phyloP scores from a whole-genome alignment of 441 rosid species.

The Aleurites moluccanus region DNA sequence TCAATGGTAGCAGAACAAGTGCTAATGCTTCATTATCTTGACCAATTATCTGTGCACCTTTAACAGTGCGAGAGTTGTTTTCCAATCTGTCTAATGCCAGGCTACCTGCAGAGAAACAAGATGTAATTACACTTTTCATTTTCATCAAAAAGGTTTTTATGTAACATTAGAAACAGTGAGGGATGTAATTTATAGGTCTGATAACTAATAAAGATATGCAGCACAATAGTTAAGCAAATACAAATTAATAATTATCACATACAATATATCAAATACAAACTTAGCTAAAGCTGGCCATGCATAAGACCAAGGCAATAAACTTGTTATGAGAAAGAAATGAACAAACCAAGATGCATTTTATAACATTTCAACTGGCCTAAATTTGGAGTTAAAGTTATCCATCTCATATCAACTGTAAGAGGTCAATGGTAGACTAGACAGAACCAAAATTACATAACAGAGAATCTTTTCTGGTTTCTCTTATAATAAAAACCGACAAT shows the following conservation, averaged over 20 bases:
- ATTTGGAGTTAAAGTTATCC: slow-evolving; percentile 1
- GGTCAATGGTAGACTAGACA: not conserved
- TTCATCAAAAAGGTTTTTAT: not conserved
- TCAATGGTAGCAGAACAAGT: slow-evolving; percentile 63
- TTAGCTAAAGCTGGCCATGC: not conserved
- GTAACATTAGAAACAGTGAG: not conserved
- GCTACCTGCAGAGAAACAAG: slow-evolving; percentile 49
- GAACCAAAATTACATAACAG: not conserved
- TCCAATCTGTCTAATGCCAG: slow-evolving; percentile 70
- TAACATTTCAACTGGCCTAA: slow-evolving; percentile 5
- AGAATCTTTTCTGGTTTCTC: slow-evolving; percentile 9
- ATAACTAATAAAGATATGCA: not conserved
- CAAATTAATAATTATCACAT: too few relatives aligned
- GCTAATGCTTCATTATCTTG: slow-evolving; percentile 74
- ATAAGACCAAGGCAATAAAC: not conserved
- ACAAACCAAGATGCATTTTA: not conserved
- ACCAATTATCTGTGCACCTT: slow-evolving; percentile 81
- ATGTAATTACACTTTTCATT: not conserved
- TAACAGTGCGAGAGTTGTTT: slow-evolving; percentile 77
- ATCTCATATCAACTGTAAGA: slow-evolving; percentile 10
- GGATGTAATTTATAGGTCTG: not conserved
- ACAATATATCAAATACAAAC: not conserved
- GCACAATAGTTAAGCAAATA: too few relatives aligned
- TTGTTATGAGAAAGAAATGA: not conserved
- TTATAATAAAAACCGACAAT: not conserved